Conservation (phyloP, 164 flowering plant genomes). For the Stephania japonica region DNA sequence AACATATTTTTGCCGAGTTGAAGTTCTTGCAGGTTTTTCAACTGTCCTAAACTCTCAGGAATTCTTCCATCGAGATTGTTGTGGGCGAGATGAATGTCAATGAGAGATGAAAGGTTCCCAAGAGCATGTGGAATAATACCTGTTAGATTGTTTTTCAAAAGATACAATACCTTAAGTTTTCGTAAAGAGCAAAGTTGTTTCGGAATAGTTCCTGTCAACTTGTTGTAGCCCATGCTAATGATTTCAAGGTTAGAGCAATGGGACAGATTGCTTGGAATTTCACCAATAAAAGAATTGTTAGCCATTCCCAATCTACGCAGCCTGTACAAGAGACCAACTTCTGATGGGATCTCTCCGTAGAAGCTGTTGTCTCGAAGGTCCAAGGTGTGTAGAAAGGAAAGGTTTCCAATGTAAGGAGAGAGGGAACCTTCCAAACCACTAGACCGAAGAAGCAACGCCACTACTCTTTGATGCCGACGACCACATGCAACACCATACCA, state of each 20-base stretch:
- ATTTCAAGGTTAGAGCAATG: slow-evolving; percentile 2
- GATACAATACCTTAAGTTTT: background rate
- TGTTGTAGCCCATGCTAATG: background rate
- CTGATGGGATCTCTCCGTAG: slow-evolving; percentile 7
- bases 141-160: background rate
- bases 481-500: background rate
- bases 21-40: slow-evolving; percentile 9
- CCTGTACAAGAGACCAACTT: background rate
- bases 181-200: background rate
- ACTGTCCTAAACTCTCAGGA: slow-evolving; percentile 17
- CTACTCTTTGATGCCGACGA: background rate
- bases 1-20: slow-evolving; percentile 16
- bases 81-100: background rate
- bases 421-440: slow-evolving; percentile 14
- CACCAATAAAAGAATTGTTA: slow-evolving; percentile 6
- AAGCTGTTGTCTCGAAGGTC: slow-evolving; percentile 19
- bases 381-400: slow-evolving; percentile 12
- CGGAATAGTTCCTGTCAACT: slow-evolving; percentile 8
- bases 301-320: background rate
- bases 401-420: slow-evolving; percentile 21
- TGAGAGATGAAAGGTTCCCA: slow-evolving; percentile 4
- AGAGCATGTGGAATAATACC: slow-evolving; percentile 9
- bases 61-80: slow-evolving; percentile 33
- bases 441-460: background rate
- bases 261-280: slow-evolving; percentile 7